Percentiles rank a stretch among this genome's conserved stretches.
Conservation (phyloP, 2,329 filamentous ascomycete genomes). For the Colletotrichum neosansevieriae region DNA sequence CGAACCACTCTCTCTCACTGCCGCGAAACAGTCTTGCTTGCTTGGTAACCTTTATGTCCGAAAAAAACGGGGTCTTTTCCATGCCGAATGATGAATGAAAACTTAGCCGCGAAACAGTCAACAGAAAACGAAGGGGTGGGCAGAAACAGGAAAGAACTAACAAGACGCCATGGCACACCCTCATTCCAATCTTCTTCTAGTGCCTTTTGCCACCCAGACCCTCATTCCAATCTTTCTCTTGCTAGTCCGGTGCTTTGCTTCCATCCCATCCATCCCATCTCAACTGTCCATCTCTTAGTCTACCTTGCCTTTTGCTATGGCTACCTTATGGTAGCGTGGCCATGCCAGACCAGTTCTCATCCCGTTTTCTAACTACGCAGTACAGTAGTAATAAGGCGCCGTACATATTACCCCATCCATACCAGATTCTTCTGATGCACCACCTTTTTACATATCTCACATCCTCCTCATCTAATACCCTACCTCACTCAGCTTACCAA, state of each 20-base stretch:
- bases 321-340: background rate
- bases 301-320: conserved; percentile 1
- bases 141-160: conserved; percentile 13
- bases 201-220: too few species aligned
- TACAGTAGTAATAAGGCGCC: conserved; percentile 10
- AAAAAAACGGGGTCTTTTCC: too few species aligned
- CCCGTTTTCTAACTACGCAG: conserved; percentile 11
- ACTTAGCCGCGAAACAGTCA: conserved; percentile 24
- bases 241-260: conserved; percentile 24
- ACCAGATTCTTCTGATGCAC: conserved; percentile 4
- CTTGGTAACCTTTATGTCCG: too few species aligned
- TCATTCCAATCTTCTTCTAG: conserved; percentile 28
- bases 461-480: conserved; percentile 11
- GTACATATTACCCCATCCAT: background rate
- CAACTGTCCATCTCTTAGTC: conserved; percentile 20
- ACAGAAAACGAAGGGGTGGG: conserved; percentile 24
- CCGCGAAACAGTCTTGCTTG: conserved; percentile 25
- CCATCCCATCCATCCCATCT: conserved; percentile 32
- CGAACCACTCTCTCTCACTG: conserved; percentile 17
- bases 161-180: conserved; percentile 18
- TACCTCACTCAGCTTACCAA: conserved; percentile 14
- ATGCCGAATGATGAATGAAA: too few species aligned
- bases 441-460: background rate
- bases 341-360: background rate
- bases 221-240: conserved; percentile 21